Evolutionary conservation across 176 grass and related monocot species (phyloP).

Genomic region (Lolium perenne): DNA sequence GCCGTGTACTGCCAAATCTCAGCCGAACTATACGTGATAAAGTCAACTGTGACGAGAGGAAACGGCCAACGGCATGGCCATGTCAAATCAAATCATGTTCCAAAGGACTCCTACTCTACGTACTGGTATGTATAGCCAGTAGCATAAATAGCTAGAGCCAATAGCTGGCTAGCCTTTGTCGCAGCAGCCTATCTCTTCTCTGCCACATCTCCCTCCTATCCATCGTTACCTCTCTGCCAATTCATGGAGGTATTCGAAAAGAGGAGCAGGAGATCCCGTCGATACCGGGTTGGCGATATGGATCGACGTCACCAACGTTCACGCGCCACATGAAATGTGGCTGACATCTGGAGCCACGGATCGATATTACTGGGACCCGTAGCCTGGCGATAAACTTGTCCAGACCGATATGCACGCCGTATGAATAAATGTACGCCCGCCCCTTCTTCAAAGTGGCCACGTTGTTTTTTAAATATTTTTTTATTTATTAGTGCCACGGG

Average conservation of each 20-base stretch:
- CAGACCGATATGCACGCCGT: too few relatives aligned
- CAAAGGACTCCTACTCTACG: background rate
- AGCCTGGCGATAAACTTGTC: background rate
- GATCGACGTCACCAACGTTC: background rate
- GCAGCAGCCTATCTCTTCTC: background rate
- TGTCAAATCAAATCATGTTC: constrained; percentile 8
- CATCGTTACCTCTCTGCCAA: background rate
- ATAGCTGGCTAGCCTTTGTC: background rate
- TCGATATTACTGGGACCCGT: background rate
- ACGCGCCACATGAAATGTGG: background rate
- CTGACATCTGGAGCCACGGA: background rate
- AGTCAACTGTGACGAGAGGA: background rate
- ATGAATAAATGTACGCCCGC: too few relatives aligned
- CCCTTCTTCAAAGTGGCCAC: too few relatives aligned
- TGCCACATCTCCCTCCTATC: background rate
- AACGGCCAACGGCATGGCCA: constrained; percentile 5
- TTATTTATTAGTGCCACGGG: too few relatives aligned
- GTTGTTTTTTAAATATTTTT: too few relatives aligned
- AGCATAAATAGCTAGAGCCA: background rate
- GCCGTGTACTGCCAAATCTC: too few relatives aligned
- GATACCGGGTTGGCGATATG: background rate
- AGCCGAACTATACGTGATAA: background rate
- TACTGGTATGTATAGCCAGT: background rate
- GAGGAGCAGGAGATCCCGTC: background rate
- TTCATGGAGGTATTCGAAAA: background rate